Percentiles rank a stretch among this genome's conserved stretches.
These are phyloP conservation scores for Nymphaea thermarum DNA, from an alignment of 164 flowering plant species.

Conservation along the genomic window DNA sequence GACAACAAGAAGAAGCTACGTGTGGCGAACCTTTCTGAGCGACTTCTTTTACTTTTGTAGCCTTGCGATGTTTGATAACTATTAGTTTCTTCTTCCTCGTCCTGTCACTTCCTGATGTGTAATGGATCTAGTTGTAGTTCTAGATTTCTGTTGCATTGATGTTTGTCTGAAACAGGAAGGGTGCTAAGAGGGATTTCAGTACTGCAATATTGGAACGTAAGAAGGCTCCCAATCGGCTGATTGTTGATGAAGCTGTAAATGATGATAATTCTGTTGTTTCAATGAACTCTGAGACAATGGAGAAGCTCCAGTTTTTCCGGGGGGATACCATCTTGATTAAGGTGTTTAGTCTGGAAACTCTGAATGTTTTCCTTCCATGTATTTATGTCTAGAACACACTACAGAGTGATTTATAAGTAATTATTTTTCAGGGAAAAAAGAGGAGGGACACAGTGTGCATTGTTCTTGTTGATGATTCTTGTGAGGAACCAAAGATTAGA, in stretches of 20 bases:
- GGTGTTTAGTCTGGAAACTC: constrained; percentile 6
- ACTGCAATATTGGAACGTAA: constrained; percentile 32
- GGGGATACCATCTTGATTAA: constrained; percentile 30
- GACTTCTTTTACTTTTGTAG: background rate
- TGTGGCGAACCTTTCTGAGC: background rate
- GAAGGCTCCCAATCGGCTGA: constrained; percentile 25
- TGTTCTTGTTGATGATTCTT: constrained; percentile 12
- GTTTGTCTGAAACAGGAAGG: constrained; percentile 14
- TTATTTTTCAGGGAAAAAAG: constrained; percentile 6
- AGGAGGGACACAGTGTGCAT: constrained; percentile 14
- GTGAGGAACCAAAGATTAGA: constrained; percentile 15
- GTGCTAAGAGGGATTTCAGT: constrained; percentile 27
- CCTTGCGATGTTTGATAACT: background rate
- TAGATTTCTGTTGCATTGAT: background rate
- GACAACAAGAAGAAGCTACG: too few relatives aligned
- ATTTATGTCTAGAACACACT: background rate
- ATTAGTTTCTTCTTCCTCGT: background rate
- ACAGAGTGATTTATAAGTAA: background rate
- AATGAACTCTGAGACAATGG: constrained; percentile 29
- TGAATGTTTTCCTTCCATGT: background rate
- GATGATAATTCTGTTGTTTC: constrained; percentile 32
- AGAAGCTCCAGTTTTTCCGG: constrained; percentile 27
- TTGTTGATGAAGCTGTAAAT: constrained; percentile 28
- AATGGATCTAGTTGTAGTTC: background rate
- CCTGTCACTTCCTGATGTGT: too few relatives aligned